Evolutionary conservation across 306 rosid species (phyloP).

Genomic region (Calophaca sinica): DNA sequence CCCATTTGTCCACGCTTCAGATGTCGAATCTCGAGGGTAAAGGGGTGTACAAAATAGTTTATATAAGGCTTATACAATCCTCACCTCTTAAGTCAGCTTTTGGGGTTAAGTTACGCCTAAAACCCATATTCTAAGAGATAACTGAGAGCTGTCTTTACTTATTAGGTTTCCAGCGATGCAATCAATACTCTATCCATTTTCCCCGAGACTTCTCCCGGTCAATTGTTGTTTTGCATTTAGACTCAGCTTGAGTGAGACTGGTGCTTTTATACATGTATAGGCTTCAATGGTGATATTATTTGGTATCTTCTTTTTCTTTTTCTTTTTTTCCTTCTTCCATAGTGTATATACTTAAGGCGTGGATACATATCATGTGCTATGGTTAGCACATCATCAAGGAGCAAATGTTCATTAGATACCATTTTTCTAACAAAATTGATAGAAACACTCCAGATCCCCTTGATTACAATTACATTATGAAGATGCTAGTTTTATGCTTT

Average conservation of each 20-base stretch:
- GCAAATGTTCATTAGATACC: slow-evolving; percentile 14
- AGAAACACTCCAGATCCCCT: slow-evolving; percentile 5
- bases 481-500: slow-evolving; percentile 25
- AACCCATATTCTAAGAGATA: too few species aligned
- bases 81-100: not conserved
- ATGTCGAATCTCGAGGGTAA: too few species aligned
- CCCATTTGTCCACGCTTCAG: too few species aligned
- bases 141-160: not conserved
- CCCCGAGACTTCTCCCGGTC: slow-evolving; percentile 1
- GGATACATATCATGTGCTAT: not conserved
- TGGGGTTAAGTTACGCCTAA: too few species aligned
- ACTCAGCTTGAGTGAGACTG: slow-evolving; percentile 13
- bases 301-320: not conserved
- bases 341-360: not conserved
- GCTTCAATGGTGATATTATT: slow-evolving; percentile 15
- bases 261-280: slow-evolving; percentile 24
- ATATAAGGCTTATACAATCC: too few species aligned
- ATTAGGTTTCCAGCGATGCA: slow-evolving; percentile 17
- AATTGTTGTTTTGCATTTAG: slow-evolving; percentile 21
- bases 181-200: slow-evolving; percentile 4
- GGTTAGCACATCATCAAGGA: slow-evolving; percentile 14
- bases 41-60: too few species aligned
- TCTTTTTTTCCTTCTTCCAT: not conserved
- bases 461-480: slow-evolving; percentile 24
- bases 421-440: slow-evolving; percentile 26